Base-by-base conservation (phyloP, 2,329 filamentous ascomycete species). In the Trichoderma gracile region DNA sequence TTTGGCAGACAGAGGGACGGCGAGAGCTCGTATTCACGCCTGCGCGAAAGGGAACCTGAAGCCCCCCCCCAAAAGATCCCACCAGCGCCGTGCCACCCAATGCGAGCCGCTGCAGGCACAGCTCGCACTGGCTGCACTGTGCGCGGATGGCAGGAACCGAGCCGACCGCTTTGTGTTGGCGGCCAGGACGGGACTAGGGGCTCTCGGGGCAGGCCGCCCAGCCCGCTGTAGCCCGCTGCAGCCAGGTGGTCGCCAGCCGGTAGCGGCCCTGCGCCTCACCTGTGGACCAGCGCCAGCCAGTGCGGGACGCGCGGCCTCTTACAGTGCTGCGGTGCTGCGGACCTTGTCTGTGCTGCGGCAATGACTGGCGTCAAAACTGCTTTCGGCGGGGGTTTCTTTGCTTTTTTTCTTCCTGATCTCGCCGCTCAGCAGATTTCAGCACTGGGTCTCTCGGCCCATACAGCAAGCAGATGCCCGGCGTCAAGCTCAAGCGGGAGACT, bases 1-100 rank as follows among this genome's bases (percentile, higher is more conserved):
- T 65, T 54, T 54, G 56, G 42, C 63, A 60, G 47, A 54, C 55
- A 56, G 45, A 64, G 61, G 53, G 57, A 57, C 46, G 50, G 60
- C 60, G 42, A 63, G 50, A 49, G 60, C 63, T 60, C 63, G 63
- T 65, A 60, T 65, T 60, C 56, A 43, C 19, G 55, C 54, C 53
- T 43, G 56, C 38, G 55, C 49, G 30, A 27, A 43, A 47, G 42
- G 42, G 27, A 49, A 27, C 30, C 25, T 25, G 25, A 25, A 25
- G 25, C 25, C 25, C 25, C 25, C 55, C 62, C 45, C 43, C 42
- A 40, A 23, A 23, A 7, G 30, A 45, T 47, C 49, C 46, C 54
- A 64, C 27, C 47, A 38, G 25, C 45, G 23, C 23, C 23, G 46
- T 47, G 15, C 15, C 46, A 42, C 30, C 30, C 54, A 53, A 40